Base-by-base conservation (phyloP, 2,329 filamentous ascomycete genomes). In the Chaetomiaceae sp. region DNA sequence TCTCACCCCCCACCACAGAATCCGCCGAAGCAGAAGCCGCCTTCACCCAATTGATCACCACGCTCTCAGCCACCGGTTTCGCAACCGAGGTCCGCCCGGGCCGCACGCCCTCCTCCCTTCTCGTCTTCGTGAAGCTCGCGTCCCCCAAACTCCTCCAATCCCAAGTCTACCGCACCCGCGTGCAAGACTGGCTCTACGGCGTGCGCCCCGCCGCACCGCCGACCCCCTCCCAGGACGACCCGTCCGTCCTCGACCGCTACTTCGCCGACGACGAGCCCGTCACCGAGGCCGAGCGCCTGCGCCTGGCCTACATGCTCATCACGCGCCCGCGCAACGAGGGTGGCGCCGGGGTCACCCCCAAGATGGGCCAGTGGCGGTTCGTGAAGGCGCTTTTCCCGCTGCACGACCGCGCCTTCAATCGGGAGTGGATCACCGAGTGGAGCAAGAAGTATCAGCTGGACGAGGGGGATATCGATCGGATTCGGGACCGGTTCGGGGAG, bases 151-250 rank as follows among this genome's bases (percentile, higher is more conserved):
- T 90, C 58, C 77, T 99, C 55, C 81, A 81, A 55, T 83, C 85
- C 59, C 89, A 95, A 64, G 81, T 96, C 45, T 95, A 96, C 70
- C 83, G 90, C 59, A 89, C 88, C 51, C 84, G 94, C 59, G 85
- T 96, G 16, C 88, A 90, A 66, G 94, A 97, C 71, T 99, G 91
- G 90, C 82, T 97, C 30, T 87, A 94, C 67, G 90, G 91, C 48
- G 86, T 96, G 50, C 85, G 90, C 58, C 80, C 87, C 45, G 80
- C 82, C 18, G 84, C 90, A n/a, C n/a, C n/a, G 32, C 92, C 92
- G 0, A 80, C 84, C 51, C 85, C 44, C 2, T 30, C 42, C 23
- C 2, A 6, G 16, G 7, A 23, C 41, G 23, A 3, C 23, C 20
- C 14, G 29, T 23, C 42, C 20, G 18, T 14, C 29, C 8, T 89